A percentile compares a stretch with the other conserved stretches of the same genome.
These are phyloP conservation scores for Favolaschia claudopus DNA, from an alignment of 768 basidiomycete species.

Conservation along the genomic window DNA sequence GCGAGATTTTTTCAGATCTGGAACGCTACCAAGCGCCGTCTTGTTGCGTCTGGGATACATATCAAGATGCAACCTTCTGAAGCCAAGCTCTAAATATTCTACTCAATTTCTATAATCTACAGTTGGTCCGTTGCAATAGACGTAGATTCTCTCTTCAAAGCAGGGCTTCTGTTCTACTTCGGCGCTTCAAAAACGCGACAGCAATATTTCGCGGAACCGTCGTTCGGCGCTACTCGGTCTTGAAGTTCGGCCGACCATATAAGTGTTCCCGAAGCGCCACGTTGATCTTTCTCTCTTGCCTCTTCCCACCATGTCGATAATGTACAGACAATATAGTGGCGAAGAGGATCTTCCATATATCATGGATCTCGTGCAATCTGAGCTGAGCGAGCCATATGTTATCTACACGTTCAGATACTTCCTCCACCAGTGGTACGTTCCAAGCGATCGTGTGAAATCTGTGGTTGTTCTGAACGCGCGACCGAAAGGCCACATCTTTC, in stretches of 20 bases:
- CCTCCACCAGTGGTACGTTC: slow-evolving; percentile 90
- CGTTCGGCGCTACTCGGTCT: no score
- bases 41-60: slow-evolving; percentile 63
- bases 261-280: slow-evolving; percentile 5
- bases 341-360: slow-evolving; percentile 23
- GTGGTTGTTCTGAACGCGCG: slow-evolving; percentile 38
- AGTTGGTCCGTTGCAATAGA: no score
- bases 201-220: no score
- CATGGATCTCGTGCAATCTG: slow-evolving; percentile 26
- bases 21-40: slow-evolving; percentile 58
- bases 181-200: no score
- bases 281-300: slow-evolving; percentile 1
- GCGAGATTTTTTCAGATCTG: slow-evolving; percentile 52
- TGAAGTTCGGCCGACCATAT: no score
- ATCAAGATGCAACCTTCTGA: slow-evolving; percentile 60
- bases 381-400: slow-evolving; percentile 61
- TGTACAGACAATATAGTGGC: slow-evolving; percentile 19
- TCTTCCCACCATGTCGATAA: slow-evolving; percentile 13
- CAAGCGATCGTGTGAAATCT: neutral
- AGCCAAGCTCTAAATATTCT: slow-evolving; percentile 1
- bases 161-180: no score
- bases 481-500: slow-evolving; percentile 85
- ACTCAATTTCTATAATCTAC: no score
- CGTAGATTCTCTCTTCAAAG: no score
- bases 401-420: slow-evolving; percentile 98